Evolutionary conservation across 352 stramenopile species (phyloP), one percentile per base, ranked within the genome.

Genomic region (Blastocystis sp.): DNA sequence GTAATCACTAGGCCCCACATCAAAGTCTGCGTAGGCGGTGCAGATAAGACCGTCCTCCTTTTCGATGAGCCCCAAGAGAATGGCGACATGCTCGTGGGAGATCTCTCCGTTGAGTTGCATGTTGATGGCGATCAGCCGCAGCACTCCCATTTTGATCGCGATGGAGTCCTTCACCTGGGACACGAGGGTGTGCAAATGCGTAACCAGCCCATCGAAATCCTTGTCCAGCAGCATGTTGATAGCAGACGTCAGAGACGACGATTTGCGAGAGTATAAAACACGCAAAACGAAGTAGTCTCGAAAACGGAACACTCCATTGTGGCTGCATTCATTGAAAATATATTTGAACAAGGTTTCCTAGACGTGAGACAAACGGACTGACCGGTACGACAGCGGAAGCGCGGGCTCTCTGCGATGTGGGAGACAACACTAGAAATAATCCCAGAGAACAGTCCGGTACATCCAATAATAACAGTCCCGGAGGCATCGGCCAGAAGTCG

Each of bases 51-150:
- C 71, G 38, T 81, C 71, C 34, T 81, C 71, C 40, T 81, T 59
- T 21, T 81, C 43, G 52, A 81, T 81, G 14, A 81, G 71, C 2
- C 9, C 34, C 14, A 81, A 34, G 1, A 81, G 52, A 21, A 81
- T 48, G 52, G 71, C 43, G 11, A 53, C 52, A 40, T 81, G 71
- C 4, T 9, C 45, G 41, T 81, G 62, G 34, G 52, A 53, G 41
- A 81, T 40, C 38, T 81, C 71, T 23, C 66, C 66, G 52, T 81
- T 81, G 10, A 67, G 62, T 40, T 64, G 71, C 71, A 81, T 81
- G 59, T 81, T 81, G 23, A 52, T 38, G 11, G 52, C 28, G 41
- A 81, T 81, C 23, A 67, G 71, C 19, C 71, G 45, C 7, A 81
- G 71, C n/a, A 81, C 52, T 23, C 52, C 71, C 71, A 81, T 81